These are phyloP conservation scores for Pseudozyma pruni DNA, from an alignment of 1,284 basidiomycete genomes.

Conservation along the genomic window DNA sequence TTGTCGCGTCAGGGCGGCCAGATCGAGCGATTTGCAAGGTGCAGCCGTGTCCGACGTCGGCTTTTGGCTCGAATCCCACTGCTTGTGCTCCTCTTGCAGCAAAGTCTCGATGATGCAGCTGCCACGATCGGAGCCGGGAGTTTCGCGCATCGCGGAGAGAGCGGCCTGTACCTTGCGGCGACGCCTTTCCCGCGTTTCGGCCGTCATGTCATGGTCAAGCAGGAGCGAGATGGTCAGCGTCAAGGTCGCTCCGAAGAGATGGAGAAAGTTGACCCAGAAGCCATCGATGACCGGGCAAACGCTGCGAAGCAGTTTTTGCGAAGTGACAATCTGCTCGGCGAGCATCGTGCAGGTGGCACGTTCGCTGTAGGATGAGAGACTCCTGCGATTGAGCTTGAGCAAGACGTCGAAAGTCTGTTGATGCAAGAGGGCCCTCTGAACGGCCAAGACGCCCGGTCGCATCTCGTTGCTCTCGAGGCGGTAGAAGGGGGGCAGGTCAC, in stretches of 20 bases:
- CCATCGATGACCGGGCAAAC: slow-evolving; percentile 54
- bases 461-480: slow-evolving; percentile 35
- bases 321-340: slow-evolving; percentile 51
- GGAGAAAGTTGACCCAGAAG: slow-evolving; percentile 52
- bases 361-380: slow-evolving; percentile 29
- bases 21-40: slow-evolving; percentile 5
- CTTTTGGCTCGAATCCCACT: slow-evolving; percentile 13
- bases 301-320: slow-evolving; percentile 46
- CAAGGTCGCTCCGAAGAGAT: slow-evolving; percentile 50
- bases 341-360: slow-evolving; percentile 42
- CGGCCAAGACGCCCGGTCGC: slow-evolving; percentile 38
- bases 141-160: slow-evolving; percentile 38
- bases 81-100: slow-evolving; percentile 42
- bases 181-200: slow-evolving; percentile 12
- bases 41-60: neutral
- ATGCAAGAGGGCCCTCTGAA: slow-evolving; percentile 54
- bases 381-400: slow-evolving; percentile 48
- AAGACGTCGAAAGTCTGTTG: slow-evolving; percentile 54
- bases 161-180: slow-evolving; percentile 28
- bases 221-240: slow-evolving; percentile 50
- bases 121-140: slow-evolving; percentile 38
- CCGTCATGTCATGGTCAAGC: slow-evolving; percentile 34
- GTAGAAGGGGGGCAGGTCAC: slow-evolving; percentile 50
- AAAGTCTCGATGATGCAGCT: slow-evolving; percentile 49
- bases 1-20: slow-evolving; percentile 18